Percentiles rank a stretch among this genome's conserved stretches.
Evolutionary conservation across 257 asterid species (phyloP).

Genomic region (Echites panduratus): DNA sequence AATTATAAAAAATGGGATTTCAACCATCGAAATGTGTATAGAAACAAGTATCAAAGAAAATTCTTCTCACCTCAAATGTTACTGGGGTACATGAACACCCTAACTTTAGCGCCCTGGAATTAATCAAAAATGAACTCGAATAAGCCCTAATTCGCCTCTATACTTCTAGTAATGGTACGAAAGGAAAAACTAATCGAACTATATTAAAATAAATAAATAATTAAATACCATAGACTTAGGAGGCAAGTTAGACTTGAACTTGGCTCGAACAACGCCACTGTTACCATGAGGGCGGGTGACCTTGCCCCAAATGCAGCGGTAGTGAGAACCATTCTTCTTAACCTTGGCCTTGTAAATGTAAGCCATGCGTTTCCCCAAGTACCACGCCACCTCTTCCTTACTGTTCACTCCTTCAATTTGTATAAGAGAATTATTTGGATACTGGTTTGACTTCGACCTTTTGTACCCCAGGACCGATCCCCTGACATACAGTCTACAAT

Average conservation of each 20-base stretch:
- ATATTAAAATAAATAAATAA: not conserved
- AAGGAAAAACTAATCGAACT: too few species aligned
- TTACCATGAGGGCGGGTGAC: slow-evolving; percentile 15
- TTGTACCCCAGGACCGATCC: slow-evolving; percentile 68
- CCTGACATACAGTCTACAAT: slow-evolving; percentile 40
- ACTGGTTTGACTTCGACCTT: slow-evolving; percentile 94
- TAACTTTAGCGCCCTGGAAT: slow-evolving; percentile 6
- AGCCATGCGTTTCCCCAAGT: slow-evolving; percentile 76
- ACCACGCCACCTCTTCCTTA: slow-evolving; percentile 83
- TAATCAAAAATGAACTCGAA: not conserved
- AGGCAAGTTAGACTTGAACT: slow-evolving; percentile 10
- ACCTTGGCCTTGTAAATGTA: slow-evolving; percentile 90
- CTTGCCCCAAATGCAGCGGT: slow-evolving; percentile 17
- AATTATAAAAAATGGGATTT: too few species aligned
- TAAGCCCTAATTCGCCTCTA: not conserved
- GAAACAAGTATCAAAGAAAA: not conserved
- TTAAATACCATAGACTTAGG: slow-evolving; percentile 10
- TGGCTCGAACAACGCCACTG: slow-evolving; percentile 10
- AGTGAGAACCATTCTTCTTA: slow-evolving; percentile 68
- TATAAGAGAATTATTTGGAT: slow-evolving; percentile 80
- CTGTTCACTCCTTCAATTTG: slow-evolving; percentile 95
- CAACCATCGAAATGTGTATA: too few species aligned
- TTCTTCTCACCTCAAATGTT: slow-evolving; percentile 6
- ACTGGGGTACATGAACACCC: slow-evolving; percentile 12
- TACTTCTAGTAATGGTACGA: not conserved